Base-by-base conservation (phyloP, 257 asterid species). In the Echites panduratus region DNA sequence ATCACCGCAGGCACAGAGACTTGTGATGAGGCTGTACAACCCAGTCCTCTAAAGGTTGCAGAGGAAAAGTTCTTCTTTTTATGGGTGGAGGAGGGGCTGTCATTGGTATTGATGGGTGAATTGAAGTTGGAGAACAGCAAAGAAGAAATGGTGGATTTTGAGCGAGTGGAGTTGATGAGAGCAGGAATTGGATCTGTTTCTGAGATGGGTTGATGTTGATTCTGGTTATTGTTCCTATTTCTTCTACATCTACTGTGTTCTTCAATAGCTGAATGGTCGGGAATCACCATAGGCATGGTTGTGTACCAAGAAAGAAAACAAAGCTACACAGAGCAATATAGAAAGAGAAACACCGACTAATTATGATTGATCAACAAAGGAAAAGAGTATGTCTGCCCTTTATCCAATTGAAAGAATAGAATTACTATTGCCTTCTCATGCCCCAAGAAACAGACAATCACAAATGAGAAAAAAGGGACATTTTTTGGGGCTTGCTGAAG, bases 1-100 rank as follows among this genome's bases (percentile, higher is more conserved):
- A 93, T 91, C 2, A 83, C 89, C 0, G 95, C 96, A 52, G 98
- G 97, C 13, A 93, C 96, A 7, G 98, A 93, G 50, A 93, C 98
- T 71, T 93, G 96, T 0, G 96, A 78, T 66, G 98, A 84, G 64
- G 97, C 97, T 3, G 96, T 77, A 75, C 98, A 93, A 5, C 98
- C 98, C 24, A 93, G 79, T 4, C 96, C 97, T 58, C 98, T 76
- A 82, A 93, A 91, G 38, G 91, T 84, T 5, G 90, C 78, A 7
- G 94, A 80, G 2, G 89, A 44, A 78, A 91, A 91, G 78, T 85
- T 89, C 79, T 88, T 93, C 43, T 91, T 93, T 80, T 91, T 93
- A 41, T 83, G 78, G 38, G 81, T 11, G 53, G 82, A 45, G 70
- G 82, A 41, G 70, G 82, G 75, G 75, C 77, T 79, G 38, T 80